Percentiles rank a stretch among this genome's conserved stretches.
Evolutionary conservation across 495 filamentous ascomycete species (phyloP).

Genomic region (Penicillium angulare): DNA sequence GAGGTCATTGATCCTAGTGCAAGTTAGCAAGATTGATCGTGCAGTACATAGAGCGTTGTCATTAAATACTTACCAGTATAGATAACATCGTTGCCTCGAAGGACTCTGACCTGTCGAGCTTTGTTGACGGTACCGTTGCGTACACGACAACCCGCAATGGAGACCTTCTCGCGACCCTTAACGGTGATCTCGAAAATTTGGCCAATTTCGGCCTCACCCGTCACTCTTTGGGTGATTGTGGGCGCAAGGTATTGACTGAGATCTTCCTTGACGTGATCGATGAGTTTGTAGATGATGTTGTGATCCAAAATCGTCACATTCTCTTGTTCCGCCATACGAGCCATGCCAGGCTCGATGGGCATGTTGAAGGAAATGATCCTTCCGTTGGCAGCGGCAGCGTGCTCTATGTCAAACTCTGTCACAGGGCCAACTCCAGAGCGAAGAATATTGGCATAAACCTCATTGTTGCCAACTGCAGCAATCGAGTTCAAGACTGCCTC

Average conservation of each 20-base stretch:
- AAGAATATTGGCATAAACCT: conserved; percentile 75
- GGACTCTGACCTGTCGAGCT: conserved; percentile 64
- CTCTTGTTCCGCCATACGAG: conserved; percentile 61
- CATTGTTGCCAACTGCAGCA: conserved; percentile 73
- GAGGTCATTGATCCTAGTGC: conserved; percentile 66
- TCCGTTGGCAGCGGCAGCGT: conserved; percentile 67
- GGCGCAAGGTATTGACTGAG: conserved; percentile 68
- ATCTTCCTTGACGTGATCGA: conserved; percentile 72
- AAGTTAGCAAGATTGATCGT: background rate
- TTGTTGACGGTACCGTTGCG: conserved; percentile 71
- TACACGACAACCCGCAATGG: conserved; percentile 85
- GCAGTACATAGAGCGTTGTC: background rate
- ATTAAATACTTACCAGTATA: conserved; percentile 68
- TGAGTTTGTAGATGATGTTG: conserved; percentile 89
- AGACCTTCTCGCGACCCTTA: conserved; percentile 63
- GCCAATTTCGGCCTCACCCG: conserved; percentile 85
- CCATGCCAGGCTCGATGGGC: conserved; percentile 63
- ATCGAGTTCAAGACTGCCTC: conserved; percentile 82
- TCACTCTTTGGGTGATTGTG: conserved; percentile 60
- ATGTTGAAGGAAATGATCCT: conserved; percentile 87
- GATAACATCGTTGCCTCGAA: conserved; percentile 65
- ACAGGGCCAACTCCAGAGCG: conserved; percentile 75
- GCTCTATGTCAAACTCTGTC: conserved; percentile 84
- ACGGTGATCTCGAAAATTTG: conserved; percentile 81
- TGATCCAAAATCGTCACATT: conserved; percentile 78